These are phyloP conservation scores for Wickerhamia fluorescens DNA, from an alignment of 805 yeast genomes.

Conservation along the genomic window DNA sequence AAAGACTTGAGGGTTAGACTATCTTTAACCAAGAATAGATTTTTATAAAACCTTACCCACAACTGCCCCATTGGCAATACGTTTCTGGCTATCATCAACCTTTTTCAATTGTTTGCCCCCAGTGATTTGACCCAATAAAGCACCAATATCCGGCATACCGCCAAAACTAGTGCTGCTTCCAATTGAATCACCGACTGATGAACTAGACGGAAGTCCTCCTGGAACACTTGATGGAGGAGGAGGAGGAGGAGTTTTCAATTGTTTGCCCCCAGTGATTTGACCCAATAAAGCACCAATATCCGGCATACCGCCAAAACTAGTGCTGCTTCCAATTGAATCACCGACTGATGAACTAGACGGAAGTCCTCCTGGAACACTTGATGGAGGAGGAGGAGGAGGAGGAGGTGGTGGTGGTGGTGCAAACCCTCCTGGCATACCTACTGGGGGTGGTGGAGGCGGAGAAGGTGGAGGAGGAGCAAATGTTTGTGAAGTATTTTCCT, in stretches of 20 bases:
- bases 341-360: constrained; percentile 27
- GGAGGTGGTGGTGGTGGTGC: constrained; percentile 39
- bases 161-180: constrained; percentile 23
- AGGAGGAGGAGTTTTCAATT: constrained; percentile 33
- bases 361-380: constrained; percentile 19
- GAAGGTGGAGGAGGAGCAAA: constrained; percentile 22
- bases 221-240: constrained; percentile 24
- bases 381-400: constrained; percentile 26
- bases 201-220: constrained; percentile 24
- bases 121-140: constrained; percentile 51
- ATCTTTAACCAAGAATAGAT: no score
- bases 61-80: constrained; percentile 36
- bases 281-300: constrained; percentile 47
- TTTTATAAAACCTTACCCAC: constrained; percentile 45
- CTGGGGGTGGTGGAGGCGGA: constrained; percentile 15
- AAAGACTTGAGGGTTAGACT: no score
- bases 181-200: constrained; percentile 25
- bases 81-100: constrained; percentile 43
- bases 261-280: constrained; percentile 48
- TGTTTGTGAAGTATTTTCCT: constrained; percentile 9
- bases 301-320: constrained; percentile 20
- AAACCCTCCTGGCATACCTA: constrained; percentile 13
- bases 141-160: constrained; percentile 32
- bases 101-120: constrained; percentile 45
- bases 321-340: no score